Evolutionary conservation across 2,329 filamentous ascomycete species (phyloP).

Genomic region (Purpureocillium lavendulum): DNA sequence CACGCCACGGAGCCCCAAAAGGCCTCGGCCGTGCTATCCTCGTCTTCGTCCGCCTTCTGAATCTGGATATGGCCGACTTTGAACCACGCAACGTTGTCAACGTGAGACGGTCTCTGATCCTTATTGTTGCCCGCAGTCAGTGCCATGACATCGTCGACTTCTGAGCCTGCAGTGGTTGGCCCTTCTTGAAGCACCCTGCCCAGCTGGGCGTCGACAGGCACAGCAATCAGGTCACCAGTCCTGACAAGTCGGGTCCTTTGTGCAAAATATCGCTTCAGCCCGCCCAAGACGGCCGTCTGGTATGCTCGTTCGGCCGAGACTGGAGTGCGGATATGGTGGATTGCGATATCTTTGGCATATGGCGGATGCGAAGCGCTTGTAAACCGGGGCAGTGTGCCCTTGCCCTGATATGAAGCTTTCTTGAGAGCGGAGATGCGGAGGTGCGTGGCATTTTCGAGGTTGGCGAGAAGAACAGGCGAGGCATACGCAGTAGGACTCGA

Average conservation of each 20-base stretch:
- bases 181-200: slow-evolving; percentile 74
- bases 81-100: slow-evolving; percentile 79
- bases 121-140: slow-evolving; percentile 33
- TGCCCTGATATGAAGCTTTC: slow-evolving; percentile 38
- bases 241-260: slow-evolving; percentile 74
- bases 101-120: slow-evolving; percentile 20
- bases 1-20: slow-evolving; percentile 80
- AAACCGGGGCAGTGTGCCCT: slow-evolving; percentile 46
- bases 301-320: slow-evolving; percentile 77
- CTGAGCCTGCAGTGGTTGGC: slow-evolving; percentile 46
- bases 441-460: slow-evolving; percentile 71
- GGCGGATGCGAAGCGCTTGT: slow-evolving; percentile 47
- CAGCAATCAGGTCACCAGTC: slow-evolving; percentile 78
- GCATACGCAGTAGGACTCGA: slow-evolving; percentile 59
- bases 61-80: slow-evolving; percentile 68
- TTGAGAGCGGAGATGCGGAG: slow-evolving; percentile 69
- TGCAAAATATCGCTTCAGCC: slow-evolving; percentile 83
- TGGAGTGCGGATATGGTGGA: slow-evolving; percentile 84
- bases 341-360: slow-evolving; percentile 66
- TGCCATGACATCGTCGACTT: slow-evolving; percentile 63
- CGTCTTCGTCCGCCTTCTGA: slow-evolving; percentile 42
- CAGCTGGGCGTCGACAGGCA: slow-evolving; percentile 79
- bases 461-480: slow-evolving; percentile 80
- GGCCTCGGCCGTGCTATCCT: slow-evolving; percentile 56
- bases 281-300: slow-evolving; percentile 78